Conservation (phyloP, 441 rosid genomes). For the Bruguiera hainesii region DNA sequence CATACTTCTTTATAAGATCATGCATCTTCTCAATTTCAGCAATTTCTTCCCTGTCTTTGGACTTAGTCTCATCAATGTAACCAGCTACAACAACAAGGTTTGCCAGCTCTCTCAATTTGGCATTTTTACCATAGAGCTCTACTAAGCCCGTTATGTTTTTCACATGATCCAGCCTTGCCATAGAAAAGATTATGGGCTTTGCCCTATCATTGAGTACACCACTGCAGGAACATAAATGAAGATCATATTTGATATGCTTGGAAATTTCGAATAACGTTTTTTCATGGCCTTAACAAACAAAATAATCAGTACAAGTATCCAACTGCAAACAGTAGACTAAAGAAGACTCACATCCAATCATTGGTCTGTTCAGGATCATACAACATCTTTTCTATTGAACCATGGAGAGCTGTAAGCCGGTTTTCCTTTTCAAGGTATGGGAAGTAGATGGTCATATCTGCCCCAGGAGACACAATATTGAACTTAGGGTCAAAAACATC, state of each 20-base stretch:
- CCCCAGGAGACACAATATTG: constrained; percentile 94
- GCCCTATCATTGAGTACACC: constrained; percentile 69
- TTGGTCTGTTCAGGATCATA: constrained; percentile 71
- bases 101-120: constrained; percentile 69
- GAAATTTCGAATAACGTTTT: neutral
- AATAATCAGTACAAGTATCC: neutral
- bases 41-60: constrained; percentile 88
- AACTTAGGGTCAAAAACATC: constrained; percentile 96
- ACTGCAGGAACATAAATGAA: constrained; percentile 32
- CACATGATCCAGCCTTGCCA: constrained; percentile 92
- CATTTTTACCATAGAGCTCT: constrained; percentile 66
- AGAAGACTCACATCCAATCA: constrained; percentile 60
- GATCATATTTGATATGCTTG: too few relatives aligned
- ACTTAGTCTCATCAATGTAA: constrained; percentile 65
- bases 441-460: constrained; percentile 87
- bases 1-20: constrained; percentile 51
- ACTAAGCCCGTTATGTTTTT: constrained; percentile 90
- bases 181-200: constrained; percentile 84
- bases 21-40: constrained; percentile 83
- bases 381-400: constrained; percentile 72
- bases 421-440: constrained; percentile 54
- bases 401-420: constrained; percentile 80
- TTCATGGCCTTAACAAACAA: neutral
- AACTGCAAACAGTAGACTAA: neutral
- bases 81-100: constrained; percentile 90